phyloP scores from a whole-genome alignment of 768 basidiomycete genomes.

The Amanita phalloides region DNA sequence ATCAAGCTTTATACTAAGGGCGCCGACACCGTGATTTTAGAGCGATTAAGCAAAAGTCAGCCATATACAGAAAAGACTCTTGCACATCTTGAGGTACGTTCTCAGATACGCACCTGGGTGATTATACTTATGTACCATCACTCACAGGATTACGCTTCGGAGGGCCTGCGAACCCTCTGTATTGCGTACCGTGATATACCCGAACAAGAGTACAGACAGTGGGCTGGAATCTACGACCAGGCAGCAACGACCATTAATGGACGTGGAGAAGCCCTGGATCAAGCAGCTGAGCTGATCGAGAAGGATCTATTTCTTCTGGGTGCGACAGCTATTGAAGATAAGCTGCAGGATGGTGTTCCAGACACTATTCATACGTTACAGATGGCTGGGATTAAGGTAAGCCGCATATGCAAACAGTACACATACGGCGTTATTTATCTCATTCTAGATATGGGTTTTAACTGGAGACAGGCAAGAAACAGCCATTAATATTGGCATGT shows the following conservation, averaged over 20 bases:
- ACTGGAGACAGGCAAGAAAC: conserved; percentile 99
- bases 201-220: conserved; percentile 82
- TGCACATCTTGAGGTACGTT: conserved; percentile 75
- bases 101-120: neutral
- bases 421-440: conserved; percentile 1
- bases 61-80: conserved; percentile 79
- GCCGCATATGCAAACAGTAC: neutral
- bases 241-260: conserved; percentile 95
- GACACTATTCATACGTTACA: conserved; percentile 97
- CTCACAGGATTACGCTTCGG: conserved; percentile 85
- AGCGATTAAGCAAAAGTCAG: conserved; percentile 81
- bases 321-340: conserved; percentile 98
- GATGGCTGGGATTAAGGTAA: conserved; percentile 91
- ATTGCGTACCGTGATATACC: conserved; percentile 90
- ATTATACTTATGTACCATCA: neutral
- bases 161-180: conserved; percentile 94
- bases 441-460: conserved; percentile 79
- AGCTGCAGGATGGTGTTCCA: conserved; percentile 96
- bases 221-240: conserved; percentile 80
- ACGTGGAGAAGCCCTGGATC: conserved; percentile 88
- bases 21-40: conserved; percentile 95
- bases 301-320: conserved; percentile 88
- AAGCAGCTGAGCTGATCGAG: conserved; percentile 93
- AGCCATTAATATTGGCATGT: conserved; percentile 98
- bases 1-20: conserved; percentile 97